phyloP scores from a whole-genome alignment of 73 alveolate species.

The Paramecium octaurelia region DNA sequence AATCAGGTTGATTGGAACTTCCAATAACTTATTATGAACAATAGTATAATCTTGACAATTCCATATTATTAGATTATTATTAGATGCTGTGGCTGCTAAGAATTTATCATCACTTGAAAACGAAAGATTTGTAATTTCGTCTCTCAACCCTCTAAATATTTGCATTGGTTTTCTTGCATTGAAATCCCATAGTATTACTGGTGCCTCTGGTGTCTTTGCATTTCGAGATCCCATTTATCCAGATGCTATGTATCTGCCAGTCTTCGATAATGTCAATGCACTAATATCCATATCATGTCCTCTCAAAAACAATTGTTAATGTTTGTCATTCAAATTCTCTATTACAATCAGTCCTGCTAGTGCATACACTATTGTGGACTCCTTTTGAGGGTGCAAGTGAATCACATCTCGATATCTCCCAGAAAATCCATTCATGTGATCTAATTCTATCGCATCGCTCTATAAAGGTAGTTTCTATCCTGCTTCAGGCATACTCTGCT shows the following conservation, averaged over 20 bases:
- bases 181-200: slow-evolving; percentile 81
- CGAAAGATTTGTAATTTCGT: slow-evolving; percentile 67
- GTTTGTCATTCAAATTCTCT: slow-evolving; percentile 76
- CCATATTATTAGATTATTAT: slow-evolving; percentile 81
- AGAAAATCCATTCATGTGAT: slow-evolving; percentile 76
- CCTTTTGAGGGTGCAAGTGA: slow-evolving; percentile 68
- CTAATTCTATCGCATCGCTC: slow-evolving; percentile 70
- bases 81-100: slow-evolving; percentile 77
- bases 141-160: slow-evolving; percentile 79
- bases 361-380: slow-evolving; percentile 63
- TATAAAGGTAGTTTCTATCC: slow-evolving; percentile 28
- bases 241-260: slow-evolving; percentile 67
- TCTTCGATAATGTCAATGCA: slow-evolving; percentile 60
- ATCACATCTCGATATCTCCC: slow-evolving; percentile 67
- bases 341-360: slow-evolving; percentile 76
- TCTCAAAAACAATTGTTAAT: slow-evolving; percentile 71
- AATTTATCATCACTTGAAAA: slow-evolving; percentile 81
- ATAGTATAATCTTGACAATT: slow-evolving; percentile 77
- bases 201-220: slow-evolving; percentile 83
- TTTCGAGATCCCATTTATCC: slow-evolving; percentile 77
- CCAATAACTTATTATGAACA: slow-evolving; percentile 77
- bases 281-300: slow-evolving; percentile 84
- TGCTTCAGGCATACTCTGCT: not conserved
- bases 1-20: slow-evolving; percentile 62
- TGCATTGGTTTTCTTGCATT: slow-evolving; percentile 72